Base-by-base conservation (phyloP, 768 basidiomycete genomes). In the Trametes cingulata region DNA sequence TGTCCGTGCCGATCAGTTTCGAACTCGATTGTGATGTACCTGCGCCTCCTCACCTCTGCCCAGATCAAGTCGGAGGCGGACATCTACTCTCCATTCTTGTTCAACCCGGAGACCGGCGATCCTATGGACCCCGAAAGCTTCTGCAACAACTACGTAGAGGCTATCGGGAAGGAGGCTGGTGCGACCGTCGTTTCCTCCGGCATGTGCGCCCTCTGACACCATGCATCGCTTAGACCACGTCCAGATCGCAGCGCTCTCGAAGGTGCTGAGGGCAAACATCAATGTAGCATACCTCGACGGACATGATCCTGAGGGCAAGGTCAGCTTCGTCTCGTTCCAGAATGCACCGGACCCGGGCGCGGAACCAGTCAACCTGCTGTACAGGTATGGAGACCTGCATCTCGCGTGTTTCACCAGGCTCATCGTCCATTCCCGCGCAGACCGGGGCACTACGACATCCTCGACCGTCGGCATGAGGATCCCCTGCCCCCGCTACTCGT, bases 391-490 rank as follows among this genome's bases (percentile, higher is more conserved):
- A 57, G 39, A 35, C 58, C 35, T 37, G 56, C 19, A 24, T 27
- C n/a, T 15, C 22, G 25, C 15, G 52, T 27, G 58, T 45, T 48
- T 43, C 33, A 25, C 25, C 37, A 15, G 47, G 13, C 29, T 62
- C 61, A 50, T 55, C 13, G n/a, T 55, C 9, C 46, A 53, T 52
- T 49, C 60, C 42, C 15, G n/a, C 36, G 13, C 58, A 93, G 92
- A 49, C 93, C 93, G 19, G 93, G 93, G 9, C 93, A 95, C 71
- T 95, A 91, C 73, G 93, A 95, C 74, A 87, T 94, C 50, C 75
- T 91, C 52, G 72, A 73, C 48, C 59, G 60, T 41, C 60, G 69
- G 22, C 67, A 64, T 52, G 63, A 64, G 27, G 74, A 74, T 29
- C 62, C 69, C 5, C 22, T 67, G 14, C 52, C 56, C 4, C 52